phyloP scores from a whole-genome alignment of 2,329 filamentous ascomycete genomes.

The Pseudogymnoascus sp. region DNA sequence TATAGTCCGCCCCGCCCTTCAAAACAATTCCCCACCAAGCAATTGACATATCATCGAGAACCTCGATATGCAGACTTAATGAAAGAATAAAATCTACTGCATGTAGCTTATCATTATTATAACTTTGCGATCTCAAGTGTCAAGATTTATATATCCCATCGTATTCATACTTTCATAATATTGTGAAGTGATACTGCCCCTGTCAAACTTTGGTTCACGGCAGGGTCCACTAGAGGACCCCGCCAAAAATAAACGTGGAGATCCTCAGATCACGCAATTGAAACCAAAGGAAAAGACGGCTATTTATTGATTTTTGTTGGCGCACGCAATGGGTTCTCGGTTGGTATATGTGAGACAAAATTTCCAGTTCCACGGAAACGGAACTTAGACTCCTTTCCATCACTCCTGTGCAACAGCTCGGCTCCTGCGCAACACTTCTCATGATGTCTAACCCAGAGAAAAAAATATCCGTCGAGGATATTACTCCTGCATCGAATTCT shows the following conservation, averaged over 20 bases:
- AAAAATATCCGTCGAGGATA: background rate
- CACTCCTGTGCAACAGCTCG: background rate
- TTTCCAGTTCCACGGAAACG: background rate
- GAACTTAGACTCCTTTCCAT: background rate
- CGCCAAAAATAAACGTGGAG: background rate
- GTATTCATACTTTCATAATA: background rate
- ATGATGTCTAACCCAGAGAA: background rate
- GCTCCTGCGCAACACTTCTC: background rate
- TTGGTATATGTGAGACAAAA: background rate
- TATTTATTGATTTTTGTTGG: background rate
- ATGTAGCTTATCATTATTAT: background rate
- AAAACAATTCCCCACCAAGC: background rate
- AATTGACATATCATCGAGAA: background rate
- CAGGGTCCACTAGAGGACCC: background rate
- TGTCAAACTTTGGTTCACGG: background rate
- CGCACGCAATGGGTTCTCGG: background rate
- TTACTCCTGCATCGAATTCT: background rate
- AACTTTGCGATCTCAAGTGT: background rate
- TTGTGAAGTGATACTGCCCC: background rate
- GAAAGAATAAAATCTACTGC: background rate
- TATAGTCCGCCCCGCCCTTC: background rate
- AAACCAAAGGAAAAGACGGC: background rate
- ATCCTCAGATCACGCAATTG: background rate
- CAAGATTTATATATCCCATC: background rate
- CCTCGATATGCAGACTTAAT: background rate